Evolutionary conservation across 768 basidiomycete species (phyloP).

Genomic region (Cubamyces lactineus): DNA sequence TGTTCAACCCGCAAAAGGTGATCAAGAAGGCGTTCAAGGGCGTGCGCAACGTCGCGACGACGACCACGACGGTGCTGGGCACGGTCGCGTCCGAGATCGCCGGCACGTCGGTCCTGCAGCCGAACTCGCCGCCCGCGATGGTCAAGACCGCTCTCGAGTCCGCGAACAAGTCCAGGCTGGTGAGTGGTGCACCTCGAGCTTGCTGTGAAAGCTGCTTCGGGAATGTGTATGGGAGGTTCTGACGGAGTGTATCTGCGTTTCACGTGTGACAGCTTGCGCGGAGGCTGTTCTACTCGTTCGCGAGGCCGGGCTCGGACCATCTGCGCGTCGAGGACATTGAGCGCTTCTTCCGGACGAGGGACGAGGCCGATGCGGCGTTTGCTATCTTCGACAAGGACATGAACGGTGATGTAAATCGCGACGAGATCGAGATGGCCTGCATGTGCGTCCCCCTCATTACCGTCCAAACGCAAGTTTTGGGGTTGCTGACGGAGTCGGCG

Average conservation of each 20-base stretch:
- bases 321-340: constrained; percentile 71
- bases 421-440: constrained; percentile 77
- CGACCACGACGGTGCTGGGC: constrained; percentile 75
- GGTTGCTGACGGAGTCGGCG: background rate
- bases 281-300: constrained; percentile 85
- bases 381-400: constrained; percentile 68
- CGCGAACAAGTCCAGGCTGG: constrained; percentile 77
- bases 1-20: constrained; percentile 58
- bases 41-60: constrained; percentile 72
- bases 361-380: constrained; percentile 71
- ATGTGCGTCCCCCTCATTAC: constrained; percentile 44
- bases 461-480: background rate
- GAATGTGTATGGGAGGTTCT: background rate
- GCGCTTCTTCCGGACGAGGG: constrained; percentile 65
- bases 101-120: constrained; percentile 78
- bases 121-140: constrained; percentile 82
- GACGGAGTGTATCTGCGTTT: background rate
- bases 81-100: constrained; percentile 66
- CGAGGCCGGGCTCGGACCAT: constrained; percentile 57
- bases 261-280: constrained; percentile 65
- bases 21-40: constrained; percentile 75
- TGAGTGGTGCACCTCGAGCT: constrained; percentile 34
- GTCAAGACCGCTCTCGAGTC: constrained; percentile 80
- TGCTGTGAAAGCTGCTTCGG: background rate
- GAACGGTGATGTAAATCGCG: constrained; percentile 72